phyloP scores from a whole-genome alignment of 139 green algal species.

The Yamagishiella unicocca region DNA sequence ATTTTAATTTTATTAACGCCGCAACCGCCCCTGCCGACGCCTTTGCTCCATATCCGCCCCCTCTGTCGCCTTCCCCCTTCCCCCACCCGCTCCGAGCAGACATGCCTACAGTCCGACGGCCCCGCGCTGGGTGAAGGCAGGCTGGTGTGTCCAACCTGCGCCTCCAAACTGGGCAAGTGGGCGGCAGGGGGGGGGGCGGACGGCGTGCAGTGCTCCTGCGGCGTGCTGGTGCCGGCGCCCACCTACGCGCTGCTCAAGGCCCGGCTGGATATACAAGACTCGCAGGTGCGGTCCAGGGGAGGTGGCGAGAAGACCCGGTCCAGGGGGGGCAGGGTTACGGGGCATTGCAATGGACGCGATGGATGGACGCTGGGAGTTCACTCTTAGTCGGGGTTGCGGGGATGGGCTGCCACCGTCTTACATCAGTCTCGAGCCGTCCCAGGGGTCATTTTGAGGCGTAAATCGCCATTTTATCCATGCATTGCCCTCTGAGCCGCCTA shows the following conservation, averaged over 20 bases:
- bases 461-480: too few species aligned
- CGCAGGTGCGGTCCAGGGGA: constrained; percentile 1
- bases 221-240: constrained; percentile 17
- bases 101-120: constrained; percentile 18
- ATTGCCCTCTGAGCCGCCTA: too few species aligned
- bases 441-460: too few species aligned
- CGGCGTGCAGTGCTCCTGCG: constrained; percentile 38
- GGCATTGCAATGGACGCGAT: too few species aligned
- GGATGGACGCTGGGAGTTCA: too few species aligned
- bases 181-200: not conserved
- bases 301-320: too few species aligned
- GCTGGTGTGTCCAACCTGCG: constrained; percentile 42
- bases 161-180: constrained; percentile 48
- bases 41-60: not conserved
- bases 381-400: too few species aligned
- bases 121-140: constrained; percentile 1
- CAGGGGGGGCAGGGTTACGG: too few species aligned
- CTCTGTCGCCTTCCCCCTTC: not conserved
- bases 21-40: not conserved
- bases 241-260: constrained; percentile 27
- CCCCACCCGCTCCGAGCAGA: not conserved
- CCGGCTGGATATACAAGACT: constrained; percentile 38
- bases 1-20: too few species aligned
- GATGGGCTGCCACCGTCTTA: too few species aligned
- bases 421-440: too few species aligned